Percentiles rank a stretch among this genome's conserved stretches.
Conservation (phyloP, 2,329 filamentous ascomycete species). For the Dothistroma pini region DNA sequence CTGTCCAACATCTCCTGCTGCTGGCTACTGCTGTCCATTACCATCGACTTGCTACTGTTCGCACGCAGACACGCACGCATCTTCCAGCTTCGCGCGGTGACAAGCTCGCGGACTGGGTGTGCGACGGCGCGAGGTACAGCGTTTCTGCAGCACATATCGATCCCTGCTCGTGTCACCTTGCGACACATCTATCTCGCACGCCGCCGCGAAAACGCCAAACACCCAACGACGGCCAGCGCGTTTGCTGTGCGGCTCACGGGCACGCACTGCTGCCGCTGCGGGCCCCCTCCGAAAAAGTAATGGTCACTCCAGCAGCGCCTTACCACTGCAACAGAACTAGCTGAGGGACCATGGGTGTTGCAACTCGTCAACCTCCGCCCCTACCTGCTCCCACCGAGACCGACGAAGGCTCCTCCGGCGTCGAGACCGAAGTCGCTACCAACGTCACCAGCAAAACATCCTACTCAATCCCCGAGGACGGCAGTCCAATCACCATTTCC, state of each 20-base stretch:
- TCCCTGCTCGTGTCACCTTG: background rate
- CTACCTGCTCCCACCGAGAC: conserved; percentile 75
- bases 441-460: conserved; percentile 68
- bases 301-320: conserved; percentile 5
- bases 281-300: background rate
- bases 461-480: conserved; percentile 80
- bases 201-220: background rate
- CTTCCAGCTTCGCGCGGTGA: background rate
- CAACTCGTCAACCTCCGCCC: conserved; percentile 47
- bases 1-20: background rate
- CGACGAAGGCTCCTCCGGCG: conserved; percentile 50
- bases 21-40: background rate
- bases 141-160: background rate
- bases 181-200: background rate
- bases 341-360: conserved; percentile 40
- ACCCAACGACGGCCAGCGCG: background rate
- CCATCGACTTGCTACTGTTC: background rate
- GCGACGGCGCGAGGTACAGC: background rate
- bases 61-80: too few species aligned
- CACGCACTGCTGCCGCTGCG: conserved; percentile 4
- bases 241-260: background rate
- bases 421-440: conserved; percentile 55
- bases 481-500: conserved; percentile 86
- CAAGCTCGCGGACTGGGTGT: background rate
- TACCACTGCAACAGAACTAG: background rate